Base-by-base conservation (phyloP, 2,329 filamentous ascomycete genomes). In the Xylaria sp. region DNA sequence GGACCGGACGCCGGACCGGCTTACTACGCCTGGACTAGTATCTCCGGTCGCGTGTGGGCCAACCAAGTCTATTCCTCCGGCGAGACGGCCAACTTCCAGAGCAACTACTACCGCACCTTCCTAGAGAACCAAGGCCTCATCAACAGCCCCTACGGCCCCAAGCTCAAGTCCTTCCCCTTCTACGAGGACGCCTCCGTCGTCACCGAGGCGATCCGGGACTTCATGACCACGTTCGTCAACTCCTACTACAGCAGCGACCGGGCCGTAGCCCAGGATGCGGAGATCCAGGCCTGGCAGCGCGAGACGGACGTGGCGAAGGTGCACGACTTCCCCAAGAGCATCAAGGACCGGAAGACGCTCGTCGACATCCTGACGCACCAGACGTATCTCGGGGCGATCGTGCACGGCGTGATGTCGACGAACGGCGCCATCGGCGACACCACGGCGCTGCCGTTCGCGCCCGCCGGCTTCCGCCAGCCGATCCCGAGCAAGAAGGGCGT, bases 321-420 rank as follows among this genome's bases (percentile, higher is more conserved):
- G 1, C 67, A 77, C 29, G 78, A 82, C 67, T 81, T 83, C 69
- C 79, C 65, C n/a, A 47, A 78, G n/a, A 60, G 68, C 9, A 62
- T 66, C 27, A 29, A 59, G 0, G 68, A 68, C 1, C 62, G 54
- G n/a, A 63, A 71, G 33, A 68, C 71, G 1, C 73, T 82, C 7
- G 69, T 79, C 49, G 75, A 77, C 37, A 66, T 80, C n/a, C 72
- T 82, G 9, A 77, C 79, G 0, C 79, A 80, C 54, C 55, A 72
- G 66, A 76, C 74, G 0, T 77, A 77, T 54, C 70, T 78, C 3
- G 72, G 68, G 8, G 74, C 75, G 3, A 72, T 73, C 17, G 72
- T 72, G 1, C 80, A 83, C 62, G 78, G 80, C 61, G 70, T 75
- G 3, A 71, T 79, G 63, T 81, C 81, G 70, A 77, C 76, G 8